Evolutionary conservation across 345 rosid genomes (phyloP).

Genomic region (Arabidopsis thaliana): TAIR10.1 NC_003070.9:29643001-29643500

Average conservation of each 20-base stretch:
- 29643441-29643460: not conserved
- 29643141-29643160: slow-evolving; percentile 45
- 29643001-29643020: slow-evolving; percentile 65
- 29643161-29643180: slow-evolving; percentile 60
- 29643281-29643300: slow-evolving; percentile 44
- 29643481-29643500: not conserved
- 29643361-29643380: slow-evolving; percentile 26
- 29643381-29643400: slow-evolving; percentile 29
- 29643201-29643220: slow-evolving; percentile 66
- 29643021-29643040: slow-evolving; percentile 69
- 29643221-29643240: slow-evolving; percentile 40
- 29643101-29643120: slow-evolving; percentile 67
- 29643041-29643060: slow-evolving; percentile 59
- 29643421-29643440: slow-evolving; percentile 24
- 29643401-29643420: not conserved
- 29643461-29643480: slow-evolving; percentile 26
- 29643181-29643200: slow-evolving; percentile 67
- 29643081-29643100: slow-evolving; percentile 60
- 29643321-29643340: slow-evolving; percentile 39
- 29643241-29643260: slow-evolving; percentile 43
- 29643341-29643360: slow-evolving; percentile 19
- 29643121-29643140: slow-evolving; percentile 75
- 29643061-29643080: slow-evolving; percentile 61
- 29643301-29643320: slow-evolving; percentile 31
- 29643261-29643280: slow-evolving; percentile 44